Evolutionary conservation across 768 basidiomycete species (phyloP).

Genomic region (Jaapia argillacea): DNA sequence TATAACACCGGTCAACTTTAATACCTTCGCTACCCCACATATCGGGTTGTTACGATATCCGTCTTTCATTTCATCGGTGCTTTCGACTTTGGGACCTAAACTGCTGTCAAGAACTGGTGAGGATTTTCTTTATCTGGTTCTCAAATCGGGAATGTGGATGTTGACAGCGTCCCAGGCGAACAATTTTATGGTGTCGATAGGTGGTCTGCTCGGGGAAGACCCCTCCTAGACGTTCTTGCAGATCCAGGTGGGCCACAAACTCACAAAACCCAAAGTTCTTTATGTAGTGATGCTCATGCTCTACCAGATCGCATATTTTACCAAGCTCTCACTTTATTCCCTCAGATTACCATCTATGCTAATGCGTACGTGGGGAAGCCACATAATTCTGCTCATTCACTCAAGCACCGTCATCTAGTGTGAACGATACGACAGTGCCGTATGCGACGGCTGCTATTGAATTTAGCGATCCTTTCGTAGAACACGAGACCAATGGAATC

Average conservation of each 20-base stretch:
- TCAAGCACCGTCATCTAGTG: constrained; percentile 21
- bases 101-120: constrained; percentile 73
- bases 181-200: constrained; percentile 69
- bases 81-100: constrained; percentile 49
- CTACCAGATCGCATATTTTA: constrained; percentile 62
- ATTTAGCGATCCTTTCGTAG: constrained; percentile 51
- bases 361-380: constrained; percentile 48
- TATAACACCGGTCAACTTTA: constrained; percentile 70
- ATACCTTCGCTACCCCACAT: constrained; percentile 77
- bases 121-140: constrained; percentile 26
- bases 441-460: constrained; percentile 75
- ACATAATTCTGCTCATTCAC: not conserved
- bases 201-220: constrained; percentile 57
- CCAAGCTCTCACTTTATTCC: constrained; percentile 57
- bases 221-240: constrained; percentile 68
- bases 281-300: not conserved
- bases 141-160: not conserved
- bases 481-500: constrained; percentile 45
- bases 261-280: no score
- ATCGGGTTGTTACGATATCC: constrained; percentile 62
- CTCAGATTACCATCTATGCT: constrained; percentile 67
- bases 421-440: constrained; percentile 76
- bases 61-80: constrained; percentile 44
- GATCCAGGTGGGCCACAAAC: constrained; percentile 46
- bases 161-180: constrained; percentile 2